Percentiles rank a stretch among this genome's conserved stretches.
These are phyloP conservation scores for Pezizomycotina sp. DNA, from an alignment of 2,329 filamentous ascomycete genomes.

Conservation along the genomic window DNA sequence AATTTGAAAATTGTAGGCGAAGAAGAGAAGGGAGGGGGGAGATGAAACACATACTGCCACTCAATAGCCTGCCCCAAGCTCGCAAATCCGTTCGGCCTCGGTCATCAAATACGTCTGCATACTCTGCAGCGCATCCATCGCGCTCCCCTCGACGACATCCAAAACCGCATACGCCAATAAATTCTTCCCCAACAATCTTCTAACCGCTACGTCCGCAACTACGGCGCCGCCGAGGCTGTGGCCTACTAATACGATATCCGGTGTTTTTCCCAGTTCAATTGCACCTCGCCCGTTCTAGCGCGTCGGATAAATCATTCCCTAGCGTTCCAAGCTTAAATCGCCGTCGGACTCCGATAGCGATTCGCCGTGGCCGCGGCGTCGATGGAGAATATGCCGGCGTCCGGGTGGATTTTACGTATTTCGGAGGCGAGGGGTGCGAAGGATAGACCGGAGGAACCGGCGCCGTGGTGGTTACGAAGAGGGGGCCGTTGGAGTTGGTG, in stretches of 20 bases:
- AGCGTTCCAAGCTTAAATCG: conserved; percentile 58
- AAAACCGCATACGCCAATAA: conserved; percentile 77
- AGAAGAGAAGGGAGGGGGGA: neutral
- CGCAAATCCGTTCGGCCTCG: conserved; percentile 61
- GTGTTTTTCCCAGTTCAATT: conserved; percentile 55
- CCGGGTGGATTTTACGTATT: conserved; percentile 58
- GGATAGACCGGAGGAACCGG: conserved; percentile 79
- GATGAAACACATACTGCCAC: conserved; percentile 49
- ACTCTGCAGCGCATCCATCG: conserved; percentile 81
- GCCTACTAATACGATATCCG: conserved; percentile 66
- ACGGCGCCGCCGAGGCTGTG: conserved; percentile 89
- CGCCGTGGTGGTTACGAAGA: conserved; percentile 84
- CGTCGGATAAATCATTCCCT: conserved; percentile 47
- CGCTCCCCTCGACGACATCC: conserved; percentile 89
- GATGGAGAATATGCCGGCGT: conserved; percentile 65
- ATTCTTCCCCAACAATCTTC: conserved; percentile 45
- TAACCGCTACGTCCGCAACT: conserved; percentile 63
- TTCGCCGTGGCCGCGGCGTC: conserved; percentile 74
- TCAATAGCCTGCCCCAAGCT: conserved; percentile 66
- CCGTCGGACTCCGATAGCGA: conserved; percentile 26
- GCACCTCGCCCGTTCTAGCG: conserved; percentile 38
- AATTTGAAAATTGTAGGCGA: conserved; percentile 1
- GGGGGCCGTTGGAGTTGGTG: conserved; percentile 60
- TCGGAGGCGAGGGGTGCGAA: conserved; percentile 70
- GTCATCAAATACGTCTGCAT: conserved; percentile 87